Base-by-base conservation (phyloP, 192 early-diverging fungal species). In the Chytriomyces confervae region DNA sequence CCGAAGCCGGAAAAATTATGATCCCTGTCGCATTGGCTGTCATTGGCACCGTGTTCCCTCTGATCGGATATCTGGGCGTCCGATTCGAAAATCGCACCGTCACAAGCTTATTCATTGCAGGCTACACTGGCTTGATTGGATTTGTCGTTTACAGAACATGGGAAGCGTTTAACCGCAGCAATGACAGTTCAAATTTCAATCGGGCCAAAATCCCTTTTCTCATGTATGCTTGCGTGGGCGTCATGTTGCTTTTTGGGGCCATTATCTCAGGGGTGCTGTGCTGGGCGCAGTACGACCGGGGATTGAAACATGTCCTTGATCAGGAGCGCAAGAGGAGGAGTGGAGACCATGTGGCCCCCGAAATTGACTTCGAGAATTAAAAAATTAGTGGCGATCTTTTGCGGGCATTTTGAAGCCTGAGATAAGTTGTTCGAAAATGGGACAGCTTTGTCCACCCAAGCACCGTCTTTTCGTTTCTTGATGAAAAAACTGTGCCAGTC, bases 291-390 rank as follows among this genome's bases (percentile, higher is more conserved):
- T 69, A 47, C 48, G 67, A 47, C 16, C 3, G 48, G 67, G 67
- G 67, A 24, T 24, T 69, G 67, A 69, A 49, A 24, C 16, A 47
- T 4, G 67, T 69, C 3, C 48, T 69, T 27, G 36, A 69, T 18
- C 44, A 69, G 2, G 67, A 69, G 67, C 8, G 10, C 29, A 47
- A 69, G 48, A 47, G 8, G 13, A 69, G 43, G 43, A 11, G 13
- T 11, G 36, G 18, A 16, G 36, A 36, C 36, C 18, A 69, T 18
- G 67, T 49, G 5, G 9, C 67, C 0, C 16, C 18, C 18, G 67
- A 29, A 29, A 69, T 69, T 69, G 67, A 69, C 6, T 69, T 69
- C 43, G 67, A 69, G 13, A 47, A 29, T 49, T 69, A 24, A 69
- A 65, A 47, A 36, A 36, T 2, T 36, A 36, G 36, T 36, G 36